Evolutionary conservation across 2,329 filamentous ascomycete genomes (phyloP).

Genomic region (Aspergillus caelatus): DNA sequence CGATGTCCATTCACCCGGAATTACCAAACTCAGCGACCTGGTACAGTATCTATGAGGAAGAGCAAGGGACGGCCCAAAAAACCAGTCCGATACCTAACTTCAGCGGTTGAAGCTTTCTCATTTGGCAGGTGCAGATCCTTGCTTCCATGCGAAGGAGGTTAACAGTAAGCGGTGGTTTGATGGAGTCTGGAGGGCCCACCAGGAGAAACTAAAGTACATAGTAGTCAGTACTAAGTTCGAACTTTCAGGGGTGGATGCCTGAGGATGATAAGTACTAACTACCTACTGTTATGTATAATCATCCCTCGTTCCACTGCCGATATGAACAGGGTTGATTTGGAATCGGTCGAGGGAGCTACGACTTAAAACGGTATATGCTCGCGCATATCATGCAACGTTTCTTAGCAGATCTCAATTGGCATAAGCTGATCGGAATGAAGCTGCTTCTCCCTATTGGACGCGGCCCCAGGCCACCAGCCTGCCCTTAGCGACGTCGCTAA

Average conservation of each 20-base stretch:
- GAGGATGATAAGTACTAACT: background rate
- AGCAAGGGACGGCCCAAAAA: background rate
- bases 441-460: background rate
- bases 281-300: background rate
- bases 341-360: background rate
- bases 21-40: background rate
- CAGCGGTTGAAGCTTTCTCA: background rate
- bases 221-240: background rate
- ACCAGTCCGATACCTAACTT: background rate
- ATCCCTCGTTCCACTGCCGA: background rate
- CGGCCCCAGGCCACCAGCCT: background rate
- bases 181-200: background rate
- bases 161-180: background rate
- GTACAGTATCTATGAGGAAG: background rate
- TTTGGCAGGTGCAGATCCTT: constrained; percentile 21
- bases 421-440: constrained; percentile 6
- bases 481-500: background rate
- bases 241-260: background rate
- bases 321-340: background rate
- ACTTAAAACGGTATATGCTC: background rate
- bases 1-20: too few species aligned
- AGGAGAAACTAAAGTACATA: background rate
- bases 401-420: constrained; percentile 5
- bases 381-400: background rate
- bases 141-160: constrained; percentile 22